Conservation (phyloP, 805 yeast species). For the Candida insectalens region DNA sequence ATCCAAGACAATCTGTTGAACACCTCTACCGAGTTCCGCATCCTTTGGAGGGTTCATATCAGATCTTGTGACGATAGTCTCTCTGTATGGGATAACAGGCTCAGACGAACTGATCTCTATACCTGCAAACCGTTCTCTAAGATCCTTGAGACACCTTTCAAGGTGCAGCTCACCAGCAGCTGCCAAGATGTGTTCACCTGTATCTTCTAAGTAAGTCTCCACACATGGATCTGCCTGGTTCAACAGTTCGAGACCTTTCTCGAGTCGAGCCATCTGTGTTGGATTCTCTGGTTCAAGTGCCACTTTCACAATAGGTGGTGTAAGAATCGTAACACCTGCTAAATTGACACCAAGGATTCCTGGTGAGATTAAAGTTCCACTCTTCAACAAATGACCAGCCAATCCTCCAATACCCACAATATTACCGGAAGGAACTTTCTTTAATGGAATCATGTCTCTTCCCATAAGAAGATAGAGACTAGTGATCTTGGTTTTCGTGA, state of each 20-base stretch:
- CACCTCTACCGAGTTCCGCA: conserved; percentile 39
- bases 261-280: conserved; percentile 63
- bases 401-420: conserved; percentile 87
- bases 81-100: conserved; percentile 92
- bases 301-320: conserved; percentile 90
- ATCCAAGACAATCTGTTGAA: conserved; percentile 40
- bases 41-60: conserved; percentile 40
- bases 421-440: conserved; percentile 86
- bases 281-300: conserved; percentile 95
- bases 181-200: conserved; percentile 88
- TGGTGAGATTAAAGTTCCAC: conserved; percentile 68
- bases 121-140: conserved; percentile 86
- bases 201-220: conserved; percentile 73
- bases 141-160: conserved; percentile 88
- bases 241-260: conserved; percentile 65
- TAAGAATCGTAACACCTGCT: conserved; percentile 64
- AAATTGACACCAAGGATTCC: conserved; percentile 56
- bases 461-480: conserved; percentile 87
- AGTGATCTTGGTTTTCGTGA: conserved; percentile 46
- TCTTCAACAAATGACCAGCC: conserved; percentile 61
- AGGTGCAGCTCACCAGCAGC: conserved; percentile 96
- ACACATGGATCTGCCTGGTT: conserved; percentile 94
- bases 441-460: conserved; percentile 68
- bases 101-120: conserved; percentile 78
- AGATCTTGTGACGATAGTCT: conserved; percentile 49